Evolutionary conservation across 1,284 basidiomycete genomes (phyloP), one percentile per base, ranked within the genome.

Genomic region (Filobasidium uniguttulatum): DNA sequence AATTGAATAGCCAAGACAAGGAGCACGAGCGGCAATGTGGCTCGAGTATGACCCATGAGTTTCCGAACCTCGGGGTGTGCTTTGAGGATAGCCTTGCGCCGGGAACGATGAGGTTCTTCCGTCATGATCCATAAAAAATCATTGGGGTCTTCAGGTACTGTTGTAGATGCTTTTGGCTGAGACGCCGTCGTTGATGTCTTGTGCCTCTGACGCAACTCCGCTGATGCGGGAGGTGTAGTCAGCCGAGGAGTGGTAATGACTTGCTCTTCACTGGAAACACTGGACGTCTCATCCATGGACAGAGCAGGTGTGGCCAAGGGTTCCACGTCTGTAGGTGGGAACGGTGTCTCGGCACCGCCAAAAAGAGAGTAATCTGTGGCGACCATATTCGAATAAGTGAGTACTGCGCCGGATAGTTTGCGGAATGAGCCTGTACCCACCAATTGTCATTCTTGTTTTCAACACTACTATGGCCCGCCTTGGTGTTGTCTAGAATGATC

Each of bases 121-220:
- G 88, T 96, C 78, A 94, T 85, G 50, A 93, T 70, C 93, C 93
- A 98, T 26, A 97, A 72, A 61, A 90, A 90, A 60, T 90, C 86
- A 1, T 75, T 57, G 6, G 48, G 52, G 19, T 53, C 51, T 28
- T 48, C 35, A 36, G 38, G 46, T 46, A 48, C 44, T 9, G 30
- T n/a, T n/a, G 19, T 41, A 6, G 26, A 22, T 23, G 4, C 5
- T n/a, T 19, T 10, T 15, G n/a, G 25, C 41, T 36, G 15, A 12
- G 17, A 19, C 37, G 19, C 19, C 31, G 25, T 31, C 19, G 19
- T 31, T 6, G n/a, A 12, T n/a, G 14, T 37, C 15, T 25, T 12
- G 43, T 19, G 35, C 12, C 31, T 34, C 23, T 34, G 33, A 15
- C 19, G 15, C 33, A 34, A 34, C 15, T 14, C 15, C 33, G 22